These are phyloP conservation scores for Neurospora sp. DNA, from an alignment of 495 filamentous ascomycete genomes.

Conservation along the genomic window DNA sequence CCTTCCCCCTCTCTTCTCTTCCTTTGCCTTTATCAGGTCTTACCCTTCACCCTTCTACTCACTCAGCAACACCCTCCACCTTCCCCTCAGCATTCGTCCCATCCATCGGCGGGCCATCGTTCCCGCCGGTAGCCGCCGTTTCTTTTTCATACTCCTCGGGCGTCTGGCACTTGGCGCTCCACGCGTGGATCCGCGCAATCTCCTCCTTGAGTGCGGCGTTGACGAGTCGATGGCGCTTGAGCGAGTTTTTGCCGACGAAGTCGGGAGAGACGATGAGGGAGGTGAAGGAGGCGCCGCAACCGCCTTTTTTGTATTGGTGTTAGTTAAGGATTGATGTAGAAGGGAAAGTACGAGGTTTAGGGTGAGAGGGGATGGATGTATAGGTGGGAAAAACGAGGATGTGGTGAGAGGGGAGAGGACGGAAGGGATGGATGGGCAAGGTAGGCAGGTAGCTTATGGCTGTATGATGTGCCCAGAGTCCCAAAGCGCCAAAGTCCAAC, in stretches of 20 bases:
- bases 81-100: conserved; percentile 29
- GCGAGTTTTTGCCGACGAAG: conserved; percentile 77
- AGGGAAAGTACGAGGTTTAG: too few species aligned
- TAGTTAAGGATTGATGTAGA: conserved; percentile 1
- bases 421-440: background rate
- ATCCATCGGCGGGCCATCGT: conserved; percentile 29
- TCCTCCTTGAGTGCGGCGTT: conserved; percentile 84
- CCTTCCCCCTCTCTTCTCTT: background rate
- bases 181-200: conserved; percentile 94
- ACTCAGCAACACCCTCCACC: conserved; percentile 31
- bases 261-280: conserved; percentile 81
- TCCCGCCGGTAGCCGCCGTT: conserved; percentile 28
- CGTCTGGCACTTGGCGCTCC: conserved; percentile 94
- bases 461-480: too few species aligned
- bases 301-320: conserved; percentile 44
- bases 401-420: background rate
- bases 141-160: conserved; percentile 84
- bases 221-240: conserved; percentile 81
- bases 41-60: conserved; percentile 1
- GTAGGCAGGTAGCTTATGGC: too few species aligned
- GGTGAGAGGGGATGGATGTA: background rate
- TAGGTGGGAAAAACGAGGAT: background rate
- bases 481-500: too few species aligned
- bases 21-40: background rate
- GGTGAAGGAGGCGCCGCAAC: conserved; percentile 92